These are phyloP conservation scores for Ambrosiella cleistominuta DNA, from an alignment of 2,329 filamentous ascomycete genomes.

Conservation along the genomic window DNA sequence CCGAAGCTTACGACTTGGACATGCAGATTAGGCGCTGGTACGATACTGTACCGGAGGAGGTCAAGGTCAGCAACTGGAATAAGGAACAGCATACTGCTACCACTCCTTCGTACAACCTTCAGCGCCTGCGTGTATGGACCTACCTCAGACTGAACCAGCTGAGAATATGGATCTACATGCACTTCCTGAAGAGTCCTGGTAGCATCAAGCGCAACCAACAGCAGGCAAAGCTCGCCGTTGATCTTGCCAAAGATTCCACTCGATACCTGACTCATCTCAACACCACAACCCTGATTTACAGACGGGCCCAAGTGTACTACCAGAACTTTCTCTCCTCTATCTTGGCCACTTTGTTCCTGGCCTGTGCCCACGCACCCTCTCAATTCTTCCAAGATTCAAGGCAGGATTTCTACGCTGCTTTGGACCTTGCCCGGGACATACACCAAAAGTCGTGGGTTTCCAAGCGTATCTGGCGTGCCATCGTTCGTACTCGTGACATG, in stretches of 20 bases:
- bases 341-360: slow-evolving; percentile 59
- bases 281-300: slow-evolving; percentile 53
- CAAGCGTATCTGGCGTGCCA: slow-evolving; percentile 55
- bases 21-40: slow-evolving; percentile 80
- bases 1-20: slow-evolving; percentile 67
- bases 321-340: slow-evolving; percentile 64
- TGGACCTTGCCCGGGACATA: slow-evolving; percentile 57
- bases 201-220: slow-evolving; percentile 62
- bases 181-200: slow-evolving; percentile 66
- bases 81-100: slow-evolving; percentile 34
- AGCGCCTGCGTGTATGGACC: slow-evolving; percentile 64
- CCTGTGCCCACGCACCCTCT: slow-evolving; percentile 56
- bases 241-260: slow-evolving; percentile 62
- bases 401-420: slow-evolving; percentile 62
- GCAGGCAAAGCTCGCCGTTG: slow-evolving; percentile 57
- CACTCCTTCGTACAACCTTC: slow-evolving; percentile 44
- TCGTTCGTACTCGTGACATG: slow-evolving; percentile 52
- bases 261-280: slow-evolving; percentile 54
- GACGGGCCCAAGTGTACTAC: slow-evolving; percentile 56
- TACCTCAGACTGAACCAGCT: slow-evolving; percentile 82
- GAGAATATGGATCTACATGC: slow-evolving; percentile 74
- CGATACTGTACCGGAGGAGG: slow-evolving; percentile 47
- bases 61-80: slow-evolving; percentile 42
- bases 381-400: slow-evolving; percentile 51
- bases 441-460: slow-evolving; percentile 55